Evolutionary conservation across 1,284 basidiomycete species (phyloP).

Genomic region (Puccinia coronata): DNA sequence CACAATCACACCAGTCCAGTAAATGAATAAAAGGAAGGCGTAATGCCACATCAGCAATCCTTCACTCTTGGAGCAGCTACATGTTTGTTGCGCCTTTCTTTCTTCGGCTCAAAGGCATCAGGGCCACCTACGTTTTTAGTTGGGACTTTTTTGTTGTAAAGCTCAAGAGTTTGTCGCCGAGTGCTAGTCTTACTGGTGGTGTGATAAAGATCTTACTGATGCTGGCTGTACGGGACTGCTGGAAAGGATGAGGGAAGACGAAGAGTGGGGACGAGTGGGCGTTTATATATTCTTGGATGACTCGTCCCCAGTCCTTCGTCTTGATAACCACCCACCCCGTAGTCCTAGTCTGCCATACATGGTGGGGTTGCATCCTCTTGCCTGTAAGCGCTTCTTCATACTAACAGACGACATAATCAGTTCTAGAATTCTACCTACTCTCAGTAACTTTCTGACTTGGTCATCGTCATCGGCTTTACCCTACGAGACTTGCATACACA

Average conservation of each 20-base stretch:
- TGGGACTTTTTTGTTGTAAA: no score
- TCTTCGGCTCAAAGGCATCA: background rate
- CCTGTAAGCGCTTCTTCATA: background rate
- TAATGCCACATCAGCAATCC: no score
- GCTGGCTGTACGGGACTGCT: background rate
- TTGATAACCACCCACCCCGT: background rate
- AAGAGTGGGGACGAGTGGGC: background rate
- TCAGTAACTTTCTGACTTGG: background rate
- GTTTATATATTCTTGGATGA: background rate
- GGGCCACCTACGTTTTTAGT: background rate
- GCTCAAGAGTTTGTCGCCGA: background rate
- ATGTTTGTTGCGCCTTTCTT: no score
- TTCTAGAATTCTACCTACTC: background rate
- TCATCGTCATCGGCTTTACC: background rate
- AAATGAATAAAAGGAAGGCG: background rate
- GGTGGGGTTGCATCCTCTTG: no score
- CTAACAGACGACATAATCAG: background rate
- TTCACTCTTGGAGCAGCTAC: no score
- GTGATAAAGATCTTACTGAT: background rate
- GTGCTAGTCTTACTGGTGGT: background rate
- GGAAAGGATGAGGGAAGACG: background rate
- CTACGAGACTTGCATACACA: background rate
- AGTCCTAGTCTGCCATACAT: background rate
- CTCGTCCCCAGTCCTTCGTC: background rate
- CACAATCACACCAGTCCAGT: no score